Evolutionary conservation across 345 rosid genomes (phyloP).

Genomic region (Lagerstroemia speciosa): DNA sequence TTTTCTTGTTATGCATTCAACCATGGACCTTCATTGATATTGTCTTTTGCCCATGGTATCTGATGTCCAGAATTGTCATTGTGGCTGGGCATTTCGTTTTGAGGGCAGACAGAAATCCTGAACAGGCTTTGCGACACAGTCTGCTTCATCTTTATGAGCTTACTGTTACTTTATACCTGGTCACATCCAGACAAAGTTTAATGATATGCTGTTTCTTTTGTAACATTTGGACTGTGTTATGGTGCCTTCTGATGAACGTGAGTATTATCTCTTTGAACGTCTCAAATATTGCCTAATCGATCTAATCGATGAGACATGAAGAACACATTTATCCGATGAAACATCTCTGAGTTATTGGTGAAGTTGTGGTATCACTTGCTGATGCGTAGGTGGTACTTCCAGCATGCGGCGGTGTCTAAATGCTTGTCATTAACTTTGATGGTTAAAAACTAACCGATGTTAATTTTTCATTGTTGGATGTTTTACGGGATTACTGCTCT

Average conservation of each 20-base stretch:
- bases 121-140: constrained; percentile 76
- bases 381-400: too few relatives aligned
- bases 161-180: constrained; percentile 59
- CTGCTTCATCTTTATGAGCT: constrained; percentile 37
- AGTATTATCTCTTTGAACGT: neutral
- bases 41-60: constrained; percentile 63
- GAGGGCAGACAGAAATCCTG: constrained; percentile 45
- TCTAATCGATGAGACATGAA: too few relatives aligned
- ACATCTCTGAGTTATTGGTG: too few relatives aligned
- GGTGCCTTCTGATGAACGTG: neutral
- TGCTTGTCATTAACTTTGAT: too few relatives aligned
- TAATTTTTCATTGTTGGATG: too few relatives aligned
- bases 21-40: neutral
- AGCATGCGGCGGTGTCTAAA: too few relatives aligned
- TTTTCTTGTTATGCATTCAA: neutral
- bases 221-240: neutral
- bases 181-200: constrained; percentile 17
- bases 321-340: too few relatives aligned
- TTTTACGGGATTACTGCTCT: too few relatives aligned
- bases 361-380: too few relatives aligned
- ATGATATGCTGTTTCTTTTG: neutral
- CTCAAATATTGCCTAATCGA: neutral
- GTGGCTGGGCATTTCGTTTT: constrained; percentile 68
- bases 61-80: constrained; percentile 41
- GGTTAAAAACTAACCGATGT: too few relatives aligned